These are phyloP conservation scores for Anastatica hierochuntica DNA, from an alignment of 345 rosid genomes.

Conservation along the genomic window DNA sequence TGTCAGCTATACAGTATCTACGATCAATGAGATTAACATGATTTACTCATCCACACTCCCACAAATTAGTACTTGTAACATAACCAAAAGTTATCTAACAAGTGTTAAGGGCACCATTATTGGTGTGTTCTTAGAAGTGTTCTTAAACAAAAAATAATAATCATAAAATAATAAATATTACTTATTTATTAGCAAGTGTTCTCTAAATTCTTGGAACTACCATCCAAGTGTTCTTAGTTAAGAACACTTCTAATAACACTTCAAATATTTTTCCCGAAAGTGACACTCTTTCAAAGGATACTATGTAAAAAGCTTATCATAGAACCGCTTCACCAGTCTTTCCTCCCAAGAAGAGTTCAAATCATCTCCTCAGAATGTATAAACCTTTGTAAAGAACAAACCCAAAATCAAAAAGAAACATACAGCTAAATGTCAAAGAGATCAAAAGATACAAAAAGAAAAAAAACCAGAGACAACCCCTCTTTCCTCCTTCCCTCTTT, in stretches of 20 bases:
- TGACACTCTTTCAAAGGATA: slow-evolving; percentile 37
- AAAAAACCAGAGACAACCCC: no score
- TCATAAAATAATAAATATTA: no score
- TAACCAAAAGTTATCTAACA: background rate
- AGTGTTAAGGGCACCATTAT: no score
- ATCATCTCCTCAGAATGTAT: slow-evolving; percentile 93
- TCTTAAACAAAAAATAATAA: no score
- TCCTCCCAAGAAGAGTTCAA: slow-evolving; percentile 80
- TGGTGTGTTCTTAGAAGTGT: no score
- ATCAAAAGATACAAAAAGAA: background rate
- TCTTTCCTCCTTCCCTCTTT: no score
- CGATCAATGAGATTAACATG: slow-evolving; percentile 24
- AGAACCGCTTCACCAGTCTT: slow-evolving; percentile 85
- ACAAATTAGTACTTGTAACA: no score
- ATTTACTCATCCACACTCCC: background rate
- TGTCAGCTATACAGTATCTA: slow-evolving; percentile 95
- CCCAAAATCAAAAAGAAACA: background rate
- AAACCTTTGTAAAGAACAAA: slow-evolving; percentile 38
- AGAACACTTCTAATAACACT: no score
- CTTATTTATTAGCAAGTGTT: no score
- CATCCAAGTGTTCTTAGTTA: no score
- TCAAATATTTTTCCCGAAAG: no score
- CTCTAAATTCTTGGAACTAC: no score
- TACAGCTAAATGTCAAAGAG: background rate
- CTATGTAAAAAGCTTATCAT: slow-evolving; percentile 93